Base-by-base conservation (phyloP, 2,329 filamentous ascomycete species). In the Neonectria ditissima region DNA sequence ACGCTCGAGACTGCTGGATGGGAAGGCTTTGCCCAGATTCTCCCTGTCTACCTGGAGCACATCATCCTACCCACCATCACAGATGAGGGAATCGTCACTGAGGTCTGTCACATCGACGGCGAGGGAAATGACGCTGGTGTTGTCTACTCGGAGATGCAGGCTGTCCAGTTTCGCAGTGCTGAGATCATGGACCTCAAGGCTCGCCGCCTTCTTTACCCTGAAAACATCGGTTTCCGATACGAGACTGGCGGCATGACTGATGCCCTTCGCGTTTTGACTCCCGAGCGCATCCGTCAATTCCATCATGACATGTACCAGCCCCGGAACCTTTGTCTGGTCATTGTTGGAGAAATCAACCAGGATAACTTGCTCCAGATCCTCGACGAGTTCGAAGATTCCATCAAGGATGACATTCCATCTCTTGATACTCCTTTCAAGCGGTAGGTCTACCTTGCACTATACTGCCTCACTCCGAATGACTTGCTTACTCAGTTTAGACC, bases 141-240 rank as follows among this genome's bases (percentile, higher is more conserved):
- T 1, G 96, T 99, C 9, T 99, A 99, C 80, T 97, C 95, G 0
- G 96, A 99, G 80, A 99, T 99, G 96, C 96, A 99, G 80, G 96
- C 91, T 24, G 89, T 97, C 2, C 92, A 98, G 76, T 97, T 97
- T 75, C 90, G 89, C 55, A 90, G 92, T 69, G 84, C 86, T 8
- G 93, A 97, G 77, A 87, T 98, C 62, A 97, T 98, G 87, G 93
- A 97, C 68, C 84, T 97, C 61, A 87, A 88, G 68, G 91, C 93
- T 55, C 90, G 92, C 43, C 89, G 92, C 2, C 82, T 96, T 47
- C 83, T 97, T 37, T 99, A 98, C 72, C 94, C 94, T 0, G 89
- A 96, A 77, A 91, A 92, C 50, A 89, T 97, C 59, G 96, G 96
- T 3, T 99, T 97, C 76, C 90, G 95, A 62, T 98, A 97, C 72